Percentiles rank a stretch among this genome's conserved stretches.
Evolutionary conservation across 805 yeast genomes (phyloP).

Genomic region (Wilhelminamyces savonicus): DNA sequence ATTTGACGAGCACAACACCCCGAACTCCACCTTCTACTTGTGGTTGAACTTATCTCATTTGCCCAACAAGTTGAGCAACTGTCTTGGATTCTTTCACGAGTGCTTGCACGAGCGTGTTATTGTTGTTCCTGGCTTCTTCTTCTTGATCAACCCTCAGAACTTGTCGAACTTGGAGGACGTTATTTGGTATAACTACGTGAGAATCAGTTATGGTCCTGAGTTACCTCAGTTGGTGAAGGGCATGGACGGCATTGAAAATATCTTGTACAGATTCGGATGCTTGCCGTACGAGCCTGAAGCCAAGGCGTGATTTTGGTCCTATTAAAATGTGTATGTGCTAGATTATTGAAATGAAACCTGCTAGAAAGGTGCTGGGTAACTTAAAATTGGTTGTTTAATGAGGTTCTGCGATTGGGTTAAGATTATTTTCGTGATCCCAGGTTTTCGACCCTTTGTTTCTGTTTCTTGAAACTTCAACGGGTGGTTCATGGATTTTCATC

Average conservation of each 20-base stretch:
- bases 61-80: constrained; percentile 50
- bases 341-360: background rate
- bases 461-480: no score
- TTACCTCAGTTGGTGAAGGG: constrained; percentile 43
- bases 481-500: no score
- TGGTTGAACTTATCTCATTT: constrained; percentile 53
- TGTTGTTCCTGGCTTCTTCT: constrained; percentile 58
- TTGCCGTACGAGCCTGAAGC: constrained; percentile 24
- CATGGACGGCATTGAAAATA: constrained; percentile 55
- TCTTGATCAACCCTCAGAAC: constrained; percentile 51
- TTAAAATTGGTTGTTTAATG: background rate
- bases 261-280: constrained; percentile 37
- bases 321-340: background rate
- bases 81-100: constrained; percentile 59
- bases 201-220: constrained; percentile 59
- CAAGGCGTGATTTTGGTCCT: background rate
- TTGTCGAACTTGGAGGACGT: constrained; percentile 44
- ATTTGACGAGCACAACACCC: constrained; percentile 37
- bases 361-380: background rate
- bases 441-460: no score
- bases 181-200: constrained; percentile 52
- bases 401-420: background rate
- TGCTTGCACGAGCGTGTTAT: constrained; percentile 54
- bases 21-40: constrained; percentile 53
- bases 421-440: no score